phyloP scores from a whole-genome alignment of 2,329 filamentous ascomycete species.

The Thermomyces lanuginosus region DNA sequence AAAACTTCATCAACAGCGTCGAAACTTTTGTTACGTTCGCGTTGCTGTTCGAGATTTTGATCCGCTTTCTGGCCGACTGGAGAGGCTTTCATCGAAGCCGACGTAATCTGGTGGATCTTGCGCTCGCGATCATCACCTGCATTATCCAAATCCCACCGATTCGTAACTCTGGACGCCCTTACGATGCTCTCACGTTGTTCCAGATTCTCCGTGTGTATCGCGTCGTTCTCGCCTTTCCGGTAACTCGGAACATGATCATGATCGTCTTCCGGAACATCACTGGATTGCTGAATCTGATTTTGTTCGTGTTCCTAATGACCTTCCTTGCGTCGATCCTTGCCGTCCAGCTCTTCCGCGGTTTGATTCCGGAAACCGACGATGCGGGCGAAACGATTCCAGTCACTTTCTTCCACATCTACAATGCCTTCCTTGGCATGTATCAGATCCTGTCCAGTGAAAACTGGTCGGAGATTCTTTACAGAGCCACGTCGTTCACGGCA shows the following conservation, averaged over 20 bases:
- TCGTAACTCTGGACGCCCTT: conserved; percentile 50
- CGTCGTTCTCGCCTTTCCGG: conserved; percentile 71
- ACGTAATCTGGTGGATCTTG: conserved; percentile 65
- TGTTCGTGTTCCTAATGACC: conserved; percentile 92
- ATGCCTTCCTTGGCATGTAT: conserved; percentile 95
- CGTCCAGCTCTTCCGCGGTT: conserved; percentile 77
- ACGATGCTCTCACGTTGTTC: conserved; percentile 81
- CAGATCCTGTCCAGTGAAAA: conserved; percentile 91
- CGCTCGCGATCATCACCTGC: conserved; percentile 62
- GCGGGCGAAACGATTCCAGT: conserved; percentile 49
- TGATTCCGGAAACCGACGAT: conserved; percentile 51
- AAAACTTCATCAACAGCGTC: conserved; percentile 50
- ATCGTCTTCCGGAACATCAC: conserved; percentile 79
- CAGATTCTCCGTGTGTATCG: conserved; percentile 87
- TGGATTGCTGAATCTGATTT: conserved; percentile 83
- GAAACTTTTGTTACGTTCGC: conserved; percentile 64
- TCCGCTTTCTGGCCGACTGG: conserved; percentile 68
- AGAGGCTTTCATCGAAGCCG: conserved; percentile 57
- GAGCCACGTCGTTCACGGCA: conserved; percentile 53
- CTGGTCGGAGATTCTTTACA: conserved; percentile 81
- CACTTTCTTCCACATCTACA: conserved; percentile 81
- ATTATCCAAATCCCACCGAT: conserved; percentile 77
- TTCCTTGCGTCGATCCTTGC: conserved; percentile 90
- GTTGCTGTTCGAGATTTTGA: conserved; percentile 63
- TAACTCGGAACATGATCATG: conserved; percentile 71